Conservation (phyloP, 1,139 yeast species). For the Diutina ranongensis region DNA sequence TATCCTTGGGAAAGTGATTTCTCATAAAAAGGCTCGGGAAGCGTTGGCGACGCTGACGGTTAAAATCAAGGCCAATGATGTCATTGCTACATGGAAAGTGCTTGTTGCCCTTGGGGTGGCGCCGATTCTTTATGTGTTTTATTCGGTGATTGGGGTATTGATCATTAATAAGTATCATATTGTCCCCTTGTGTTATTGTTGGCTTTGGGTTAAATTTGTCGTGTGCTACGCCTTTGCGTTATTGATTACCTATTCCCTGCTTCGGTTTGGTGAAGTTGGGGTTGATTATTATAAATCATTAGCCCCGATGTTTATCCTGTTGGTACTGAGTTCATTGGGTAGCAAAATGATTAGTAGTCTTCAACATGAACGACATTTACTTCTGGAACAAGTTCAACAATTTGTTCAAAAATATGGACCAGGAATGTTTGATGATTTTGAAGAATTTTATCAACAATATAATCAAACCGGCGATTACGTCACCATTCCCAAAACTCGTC, state of each 20-base stretch:
- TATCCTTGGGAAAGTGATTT: slow-evolving; percentile 23
- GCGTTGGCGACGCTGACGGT: slow-evolving; percentile 34
- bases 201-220: slow-evolving; percentile 16
- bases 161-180: slow-evolving; percentile 8
- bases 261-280: slow-evolving; percentile 32
- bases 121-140: slow-evolving; percentile 30
- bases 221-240: slow-evolving; percentile 29
- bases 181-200: slow-evolving; percentile 9
- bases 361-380: slow-evolving; percentile 39
- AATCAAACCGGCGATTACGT: slow-evolving; percentile 9
- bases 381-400: slow-evolving; percentile 51
- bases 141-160: slow-evolving; percentile 19
- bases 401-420: slow-evolving; percentile 70
- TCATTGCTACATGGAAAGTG: slow-evolving; percentile 36
- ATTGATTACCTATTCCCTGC: slow-evolving; percentile 31
- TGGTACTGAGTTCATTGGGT: slow-evolving; percentile 30
- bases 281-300: slow-evolving; percentile 29
- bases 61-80: slow-evolving; percentile 35
- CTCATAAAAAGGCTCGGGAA: slow-evolving; percentile 25
- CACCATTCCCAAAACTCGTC: not conserved
- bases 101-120: slow-evolving; percentile 34
- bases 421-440: slow-evolving; percentile 55
- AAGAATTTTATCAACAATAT: slow-evolving; percentile 20
- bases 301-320: slow-evolving; percentile 26
- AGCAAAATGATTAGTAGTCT: slow-evolving; percentile 35